Percentiles rank a stretch among this genome's conserved stretches.
Evolutionary conservation across 495 filamentous ascomycete species (phyloP).

Genomic region (Aspergillus cristatus): DNA sequence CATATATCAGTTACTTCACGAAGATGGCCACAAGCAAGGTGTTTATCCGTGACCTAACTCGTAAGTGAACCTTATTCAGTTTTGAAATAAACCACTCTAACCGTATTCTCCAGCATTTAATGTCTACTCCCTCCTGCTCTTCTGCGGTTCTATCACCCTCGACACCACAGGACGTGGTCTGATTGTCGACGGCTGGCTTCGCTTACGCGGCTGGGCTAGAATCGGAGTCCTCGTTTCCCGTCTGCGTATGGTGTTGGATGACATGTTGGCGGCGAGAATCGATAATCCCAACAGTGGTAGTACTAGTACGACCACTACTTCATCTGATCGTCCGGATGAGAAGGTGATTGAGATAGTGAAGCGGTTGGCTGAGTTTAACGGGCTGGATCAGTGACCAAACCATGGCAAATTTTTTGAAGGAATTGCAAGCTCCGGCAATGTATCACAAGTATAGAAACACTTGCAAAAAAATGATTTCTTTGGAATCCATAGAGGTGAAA

Average conservation of each 20-base stretch:
- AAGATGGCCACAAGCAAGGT: conserved; percentile 87
- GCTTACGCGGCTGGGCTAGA: conserved; percentile 84
- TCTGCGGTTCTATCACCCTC: conserved; percentile 72
- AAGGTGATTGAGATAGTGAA: conserved; percentile 70
- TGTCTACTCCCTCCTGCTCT: conserved; percentile 81
- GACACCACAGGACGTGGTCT: conserved; percentile 85
- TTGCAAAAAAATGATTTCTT: too few relatives aligned
- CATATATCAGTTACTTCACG: conserved; percentile 76
- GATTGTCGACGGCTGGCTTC: conserved; percentile 87
- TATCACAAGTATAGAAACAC: too few relatives aligned
- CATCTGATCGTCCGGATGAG: conserved; percentile 26
- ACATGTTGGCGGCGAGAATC: conserved; percentile 65
- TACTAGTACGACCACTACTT: not conserved
- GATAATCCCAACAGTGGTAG: conserved; percentile 52
- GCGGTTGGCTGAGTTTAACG: conserved; percentile 77
- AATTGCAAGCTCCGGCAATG: too few relatives aligned
- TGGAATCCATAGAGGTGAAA: too few relatives aligned
- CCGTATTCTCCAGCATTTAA: conserved; percentile 95
- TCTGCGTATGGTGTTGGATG: conserved; percentile 77
- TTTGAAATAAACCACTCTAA: too few relatives aligned
- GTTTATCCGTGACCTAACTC: conserved; percentile 82
- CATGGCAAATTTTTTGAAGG: conserved; percentile 3
- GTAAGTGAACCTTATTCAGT: too few relatives aligned
- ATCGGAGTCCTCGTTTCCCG: conserved; percentile 85
- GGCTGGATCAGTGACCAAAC: conserved; percentile 58